A percentile compares a stretch with the other conserved stretches of the same genome.
Conservation (phyloP, 1,284 basidiomycete genomes). For the Leccinum fuscescens region DNA sequence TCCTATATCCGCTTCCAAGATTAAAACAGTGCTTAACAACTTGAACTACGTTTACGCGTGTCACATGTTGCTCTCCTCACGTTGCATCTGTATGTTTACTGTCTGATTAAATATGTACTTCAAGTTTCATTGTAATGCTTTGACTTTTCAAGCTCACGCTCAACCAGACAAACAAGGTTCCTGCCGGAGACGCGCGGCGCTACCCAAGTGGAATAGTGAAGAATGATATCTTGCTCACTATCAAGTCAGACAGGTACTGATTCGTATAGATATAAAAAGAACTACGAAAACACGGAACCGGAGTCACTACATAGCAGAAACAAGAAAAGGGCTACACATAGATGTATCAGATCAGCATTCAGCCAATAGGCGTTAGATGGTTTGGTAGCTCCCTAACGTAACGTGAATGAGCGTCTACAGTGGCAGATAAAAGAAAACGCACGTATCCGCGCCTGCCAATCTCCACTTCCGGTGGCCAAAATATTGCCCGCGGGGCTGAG, state of each 20-base stretch:
- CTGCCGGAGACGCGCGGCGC: no score
- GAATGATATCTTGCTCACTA: constrained; percentile 7
- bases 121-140: no score
- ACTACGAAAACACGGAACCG: constrained; percentile 10
- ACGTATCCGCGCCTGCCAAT: constrained; percentile 84
- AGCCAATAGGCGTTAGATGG: constrained; percentile 19
- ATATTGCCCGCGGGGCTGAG: constrained; percentile 72
- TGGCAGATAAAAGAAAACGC: constrained; percentile 24
- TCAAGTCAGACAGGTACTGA: constrained; percentile 12
- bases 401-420: constrained; percentile 6
- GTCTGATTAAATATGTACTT: no score
- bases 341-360: constrained; percentile 16
- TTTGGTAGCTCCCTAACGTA: constrained; percentile 31
- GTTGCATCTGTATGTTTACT: no score
- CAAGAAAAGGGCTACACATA: constrained; percentile 32
- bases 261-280: constrained; percentile 27
- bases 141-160: no score
- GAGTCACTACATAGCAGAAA: constrained; percentile 27
- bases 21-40: no score
- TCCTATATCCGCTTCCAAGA: no score
- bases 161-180: no score
- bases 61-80: no score
- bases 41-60: no score
- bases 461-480: constrained; percentile 85
- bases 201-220: background rate